Base-by-base conservation (phyloP, 2,329 filamentous ascomycete genomes). In the Colletotrichum viniferum region DNA sequence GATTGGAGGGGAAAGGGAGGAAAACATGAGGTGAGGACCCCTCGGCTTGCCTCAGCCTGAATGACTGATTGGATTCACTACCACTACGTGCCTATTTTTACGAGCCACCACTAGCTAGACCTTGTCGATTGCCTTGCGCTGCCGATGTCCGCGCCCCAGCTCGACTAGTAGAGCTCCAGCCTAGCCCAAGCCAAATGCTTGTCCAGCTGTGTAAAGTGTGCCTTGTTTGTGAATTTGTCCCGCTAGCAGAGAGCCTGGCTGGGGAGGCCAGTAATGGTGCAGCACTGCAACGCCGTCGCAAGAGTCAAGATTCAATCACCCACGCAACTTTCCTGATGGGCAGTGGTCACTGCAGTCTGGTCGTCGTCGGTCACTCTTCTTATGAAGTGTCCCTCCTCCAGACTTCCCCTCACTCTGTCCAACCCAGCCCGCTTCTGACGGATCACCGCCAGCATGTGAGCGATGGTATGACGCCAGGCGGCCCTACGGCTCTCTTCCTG, bases 381-480 rank as follows among this genome's bases (percentile, higher is more conserved):
- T 21, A 21, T 52, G 43, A 48, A 48, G 30, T 21, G 13, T 38
- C n/a, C 16, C 34, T 43, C 30, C 10, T 43, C 60, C 14, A 26
- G 18, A 34, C 24, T 30, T 36, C 32, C 24, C 61, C 36, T 38
- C 61, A 26, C 16, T 21, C 30, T 61, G 28, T 30, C 30, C 6
- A 12, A 30, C 4, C 58, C 16, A 34, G 7, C 32, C 18, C 30
- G 28, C 58, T 21, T 61, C 38, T n/a, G 21, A 69, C 24, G 55
- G 73, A 75, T 75, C 73, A 72, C 24, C 62, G 63, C 63, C 63
- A 43, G 73, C 73, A 75, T 75, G 73, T 73, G 73, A 68, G 73
- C 43, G 43, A 52, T 52, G 43, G 32, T 56, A 73, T 71, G 61
- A 74, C 71, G 73, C 62, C 73, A 67, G 73, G 62, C 61, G 58